phyloP scores from a whole-genome alignment of 2,329 filamentous ascomycete genomes.

The Cladorrhinum sp. region DNA sequence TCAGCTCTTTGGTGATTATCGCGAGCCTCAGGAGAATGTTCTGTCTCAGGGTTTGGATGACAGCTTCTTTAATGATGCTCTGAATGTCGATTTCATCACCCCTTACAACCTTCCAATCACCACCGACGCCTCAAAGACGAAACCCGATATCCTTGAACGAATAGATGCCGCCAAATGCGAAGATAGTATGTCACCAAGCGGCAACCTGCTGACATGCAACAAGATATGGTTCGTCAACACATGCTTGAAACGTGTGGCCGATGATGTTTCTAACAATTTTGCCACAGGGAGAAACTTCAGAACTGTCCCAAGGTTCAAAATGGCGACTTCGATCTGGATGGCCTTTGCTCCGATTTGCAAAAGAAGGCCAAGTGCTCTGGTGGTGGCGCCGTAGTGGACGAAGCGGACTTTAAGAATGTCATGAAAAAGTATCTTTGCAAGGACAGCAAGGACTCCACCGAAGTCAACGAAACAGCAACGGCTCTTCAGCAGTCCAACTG shows the following conservation, averaged over 20 bases:
- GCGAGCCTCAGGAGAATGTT: slow-evolving; percentile 82
- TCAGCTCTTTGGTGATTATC: slow-evolving; percentile 85
- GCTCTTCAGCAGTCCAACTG: background rate
- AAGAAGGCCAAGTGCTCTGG: slow-evolving; percentile 96
- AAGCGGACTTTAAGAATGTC: slow-evolving; percentile 81
- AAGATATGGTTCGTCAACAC: slow-evolving; percentile 79
- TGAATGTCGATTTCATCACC: slow-evolving; percentile 76
- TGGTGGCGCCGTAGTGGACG: slow-evolving; percentile 81
- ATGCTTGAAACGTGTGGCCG: background rate
- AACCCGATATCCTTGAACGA: slow-evolving; percentile 71
- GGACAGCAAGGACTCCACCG: slow-evolving; percentile 7
- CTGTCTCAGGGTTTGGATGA: slow-evolving; percentile 69
- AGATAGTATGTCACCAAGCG: slow-evolving; percentile 57
- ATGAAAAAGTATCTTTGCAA: slow-evolving; percentile 61
- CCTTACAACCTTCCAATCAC: slow-evolving; percentile 67
- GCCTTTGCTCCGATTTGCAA: slow-evolving; percentile 85
- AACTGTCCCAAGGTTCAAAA: slow-evolving; percentile 82
- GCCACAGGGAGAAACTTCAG: slow-evolving; percentile 85
- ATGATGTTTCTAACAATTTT: slow-evolving; percentile 39
- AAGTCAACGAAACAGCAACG: background rate
- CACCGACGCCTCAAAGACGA: slow-evolving; percentile 44
- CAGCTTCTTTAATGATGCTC: slow-evolving; percentile 68
- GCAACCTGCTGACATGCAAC: slow-evolving; percentile 75
- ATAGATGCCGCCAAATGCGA: slow-evolving; percentile 73
- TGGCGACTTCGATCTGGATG: slow-evolving; percentile 91